Evolutionary conservation across 2,329 filamentous ascomycete species (phyloP).

Genomic region (Colletotrichum karsti): DNA sequence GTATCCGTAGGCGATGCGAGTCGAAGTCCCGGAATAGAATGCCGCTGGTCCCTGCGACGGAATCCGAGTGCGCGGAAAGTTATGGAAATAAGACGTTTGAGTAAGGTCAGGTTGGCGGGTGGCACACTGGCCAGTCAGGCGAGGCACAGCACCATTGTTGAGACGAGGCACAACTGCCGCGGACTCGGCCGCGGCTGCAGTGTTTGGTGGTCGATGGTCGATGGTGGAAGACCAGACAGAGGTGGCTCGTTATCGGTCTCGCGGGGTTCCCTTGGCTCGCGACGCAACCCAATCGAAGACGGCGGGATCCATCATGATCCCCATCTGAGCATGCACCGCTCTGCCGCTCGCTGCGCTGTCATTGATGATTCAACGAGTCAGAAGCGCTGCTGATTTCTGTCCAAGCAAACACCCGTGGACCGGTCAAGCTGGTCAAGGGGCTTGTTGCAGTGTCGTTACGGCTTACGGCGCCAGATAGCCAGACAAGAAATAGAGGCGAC

Average conservation of each 20-base stretch:
- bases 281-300: background rate
- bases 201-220: no score
- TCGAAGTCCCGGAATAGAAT: background rate
- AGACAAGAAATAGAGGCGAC: background rate
- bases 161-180: background rate
- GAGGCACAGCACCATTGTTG: background rate
- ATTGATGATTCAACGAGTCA: constrained; percentile 9
- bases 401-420: background rate
- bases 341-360: background rate
- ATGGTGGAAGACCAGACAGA: no score
- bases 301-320: background rate
- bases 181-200: background rate
- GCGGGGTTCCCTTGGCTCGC: background rate
- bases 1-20: background rate
- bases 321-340: background rate
- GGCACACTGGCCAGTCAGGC: background rate
- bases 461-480: no score
- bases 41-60: constrained; percentile 10
- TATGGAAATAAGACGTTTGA: background rate
- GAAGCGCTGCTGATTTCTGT: background rate
- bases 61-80: constrained; percentile 11
- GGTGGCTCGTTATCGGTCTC: constrained; percentile 21
- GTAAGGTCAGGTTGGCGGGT: background rate
- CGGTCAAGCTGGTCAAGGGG: background rate
- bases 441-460: no score